Evolutionary conservation across 2,329 filamentous ascomycete genomes (phyloP), one percentile per base, ranked within the genome.

Genomic region (Aspergillus sojae): DNA sequence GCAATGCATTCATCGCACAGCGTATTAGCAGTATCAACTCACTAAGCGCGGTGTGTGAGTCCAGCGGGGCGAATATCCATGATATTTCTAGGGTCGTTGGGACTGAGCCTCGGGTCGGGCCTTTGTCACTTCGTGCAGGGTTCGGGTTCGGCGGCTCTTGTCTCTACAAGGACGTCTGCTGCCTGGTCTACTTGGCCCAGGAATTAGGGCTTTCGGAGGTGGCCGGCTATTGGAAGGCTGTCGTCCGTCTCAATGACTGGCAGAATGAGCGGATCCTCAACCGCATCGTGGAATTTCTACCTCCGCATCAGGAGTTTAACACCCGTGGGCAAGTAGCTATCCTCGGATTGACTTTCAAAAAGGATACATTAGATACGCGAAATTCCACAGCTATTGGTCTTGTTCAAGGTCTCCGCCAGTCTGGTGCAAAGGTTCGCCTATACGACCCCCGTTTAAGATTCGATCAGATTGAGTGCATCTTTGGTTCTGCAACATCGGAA

Each of bases 11-110:
- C 32, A 39, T 60, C 4, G 58, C 34, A 28, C 50, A 60, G 26
- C 48, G 34, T 11, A 60, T 45, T 14, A 60, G 19, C 50, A 55
- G 23, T 16, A 55, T 60, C 9, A 52, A 46, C 34, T 60, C 58
- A 9, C 16, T 55, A 10, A 41, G 34, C 19, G n/a, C 54, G 7
- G 5, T 43, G 19, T 56, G 54, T 14, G 54, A 43, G 32, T 26
- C 30, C 0, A 23, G 12, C 34, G 34, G 34, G 3, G 54, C 54
- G 4, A 41, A 56, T 41, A 28, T 56, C 12, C 30, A 41, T 39
- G 30, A n/a, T 56, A 10, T 56, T 19, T 26, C 54, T 5, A 11
- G 9, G 16, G 7, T 45, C 4, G n/a, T 21, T n/a, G n/a, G n/a
- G 41, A 1, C 41, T 21, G 41, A 45, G 41, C 41, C 41, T 10